These are phyloP conservation scores for Phytophthora syringae DNA, from an alignment of 352 stramenopile genomes.

Conservation along the genomic window DNA sequence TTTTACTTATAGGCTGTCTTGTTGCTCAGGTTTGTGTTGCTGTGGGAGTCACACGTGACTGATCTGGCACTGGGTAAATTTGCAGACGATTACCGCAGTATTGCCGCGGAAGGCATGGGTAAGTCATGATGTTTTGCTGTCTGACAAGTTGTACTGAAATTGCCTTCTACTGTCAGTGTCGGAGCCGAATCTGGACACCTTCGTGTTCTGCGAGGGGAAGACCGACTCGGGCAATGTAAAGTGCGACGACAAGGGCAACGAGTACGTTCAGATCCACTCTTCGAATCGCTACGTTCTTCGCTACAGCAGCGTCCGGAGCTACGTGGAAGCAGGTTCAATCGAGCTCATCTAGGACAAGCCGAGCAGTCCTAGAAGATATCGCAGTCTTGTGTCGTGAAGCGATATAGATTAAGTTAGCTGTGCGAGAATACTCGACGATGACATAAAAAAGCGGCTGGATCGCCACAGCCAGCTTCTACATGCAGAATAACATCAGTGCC, in stretches of 20 bases:
- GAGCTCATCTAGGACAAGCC: slow-evolving; percentile 44
- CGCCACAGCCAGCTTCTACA: slow-evolving; percentile 17
- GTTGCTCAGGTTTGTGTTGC: slow-evolving; percentile 49
- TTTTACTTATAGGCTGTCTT: neutral
- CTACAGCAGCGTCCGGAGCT: slow-evolving; percentile 62
- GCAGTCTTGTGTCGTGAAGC: slow-evolving; percentile 20
- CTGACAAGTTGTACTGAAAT: no score
- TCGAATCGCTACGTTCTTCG: slow-evolving; percentile 76
- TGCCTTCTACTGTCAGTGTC: no score
- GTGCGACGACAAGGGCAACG: slow-evolving; percentile 73
- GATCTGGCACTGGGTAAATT: slow-evolving; percentile 73
- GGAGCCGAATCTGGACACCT: slow-evolving; percentile 75
- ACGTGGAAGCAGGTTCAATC: slow-evolving; percentile 67
- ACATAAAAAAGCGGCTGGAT: slow-evolving; percentile 15
- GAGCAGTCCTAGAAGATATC: neutral
- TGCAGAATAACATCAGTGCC: slow-evolving; percentile 19
- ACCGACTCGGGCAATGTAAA: slow-evolving; percentile 59
- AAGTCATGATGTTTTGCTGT: slow-evolving; percentile 12
- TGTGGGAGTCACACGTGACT: slow-evolving; percentile 78
- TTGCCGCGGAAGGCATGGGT: slow-evolving; percentile 79
- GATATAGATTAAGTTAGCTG: slow-evolving; percentile 50
- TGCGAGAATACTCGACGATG: slow-evolving; percentile 33
- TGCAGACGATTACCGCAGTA: slow-evolving; percentile 60
- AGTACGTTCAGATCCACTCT: slow-evolving; percentile 65
- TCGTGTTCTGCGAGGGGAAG: slow-evolving; percentile 86